Evolutionary conservation across 164 flowering plant species (phyloP).

Genomic region (Tinospora cordifolia): DNA sequence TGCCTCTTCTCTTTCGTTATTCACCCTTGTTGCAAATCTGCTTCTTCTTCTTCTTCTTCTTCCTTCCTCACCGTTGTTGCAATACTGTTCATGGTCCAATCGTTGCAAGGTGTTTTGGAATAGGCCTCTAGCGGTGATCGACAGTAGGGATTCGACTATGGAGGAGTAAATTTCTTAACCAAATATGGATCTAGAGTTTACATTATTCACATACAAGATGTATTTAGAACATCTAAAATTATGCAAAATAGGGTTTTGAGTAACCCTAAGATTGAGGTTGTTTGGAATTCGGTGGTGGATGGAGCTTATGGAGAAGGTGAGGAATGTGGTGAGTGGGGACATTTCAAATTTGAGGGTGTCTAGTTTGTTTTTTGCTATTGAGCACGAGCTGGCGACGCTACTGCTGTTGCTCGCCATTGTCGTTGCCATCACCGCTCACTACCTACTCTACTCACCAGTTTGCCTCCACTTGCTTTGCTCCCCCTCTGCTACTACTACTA

Average conservation of each 20-base stretch:
- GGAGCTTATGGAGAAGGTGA: constrained; percentile 66
- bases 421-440: no score
- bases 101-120: constrained; percentile 64
- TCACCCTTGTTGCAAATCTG: no score
- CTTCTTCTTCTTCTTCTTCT: no score
- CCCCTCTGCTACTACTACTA: no score
- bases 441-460: no score
- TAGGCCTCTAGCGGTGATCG: constrained; percentile 83
- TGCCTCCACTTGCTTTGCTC: no score
- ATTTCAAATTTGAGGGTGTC: constrained; percentile 62
- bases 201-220: constrained; percentile 68
- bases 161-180: constrained; percentile 79
- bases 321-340: constrained; percentile 59
- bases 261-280: constrained; percentile 78
- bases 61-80: no score
- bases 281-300: constrained; percentile 97
- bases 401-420: no score
- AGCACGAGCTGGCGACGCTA: constrained; percentile 98
- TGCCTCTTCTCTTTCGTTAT: no score
- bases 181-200: no score
- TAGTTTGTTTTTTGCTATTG: constrained; percentile 91
- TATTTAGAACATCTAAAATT: constrained; percentile 81
- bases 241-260: constrained; percentile 71
- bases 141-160: constrained; percentile 97
- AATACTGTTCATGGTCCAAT: no score